phyloP scores from a whole-genome alignment of 139 green algal species.

The Chlamydomonas applanata region DNA sequence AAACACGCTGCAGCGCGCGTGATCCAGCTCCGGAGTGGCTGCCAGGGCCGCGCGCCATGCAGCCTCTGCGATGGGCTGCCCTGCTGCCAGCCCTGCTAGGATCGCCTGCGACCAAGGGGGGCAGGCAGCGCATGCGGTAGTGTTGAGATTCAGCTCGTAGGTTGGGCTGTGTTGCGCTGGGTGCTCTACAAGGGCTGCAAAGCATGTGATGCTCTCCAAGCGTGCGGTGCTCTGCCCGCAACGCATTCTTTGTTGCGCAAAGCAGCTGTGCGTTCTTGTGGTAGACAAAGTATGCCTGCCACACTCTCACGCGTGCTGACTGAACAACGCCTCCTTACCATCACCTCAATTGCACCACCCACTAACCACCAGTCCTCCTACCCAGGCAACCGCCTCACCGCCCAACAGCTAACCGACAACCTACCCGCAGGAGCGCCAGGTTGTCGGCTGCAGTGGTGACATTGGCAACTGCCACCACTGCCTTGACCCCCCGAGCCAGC shows the following conservation, averaged over 20 bases:
- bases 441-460: slow-evolving; percentile 16
- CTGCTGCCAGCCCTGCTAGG: not conserved
- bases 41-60: slow-evolving; percentile 10
- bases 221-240: not conserved
- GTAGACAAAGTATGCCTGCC: no score
- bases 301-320: no score
- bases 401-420: not conserved
- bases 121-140: not conserved
- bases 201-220: not conserved
- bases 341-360: no score
- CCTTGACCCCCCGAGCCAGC: slow-evolving; percentile 36
- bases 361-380: no score
- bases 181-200: not conserved
- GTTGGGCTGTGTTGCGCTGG: not conserved
- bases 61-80: slow-evolving; percentile 14
- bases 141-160: not conserved
- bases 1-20: not conserved
- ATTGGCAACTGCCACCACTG: slow-evolving; percentile 9
- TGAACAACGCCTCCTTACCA: no score
- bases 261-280: no score
- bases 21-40: slow-evolving; percentile 2
- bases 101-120: slow-evolving; percentile 14
- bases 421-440: slow-evolving; percentile 12
- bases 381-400: no score
- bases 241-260: not conserved